Percentiles rank a stretch among this genome's conserved stretches.
Evolutionary conservation across 2,329 filamentous ascomycete species (phyloP).

Genomic region (Exophiala sp.): DNA sequence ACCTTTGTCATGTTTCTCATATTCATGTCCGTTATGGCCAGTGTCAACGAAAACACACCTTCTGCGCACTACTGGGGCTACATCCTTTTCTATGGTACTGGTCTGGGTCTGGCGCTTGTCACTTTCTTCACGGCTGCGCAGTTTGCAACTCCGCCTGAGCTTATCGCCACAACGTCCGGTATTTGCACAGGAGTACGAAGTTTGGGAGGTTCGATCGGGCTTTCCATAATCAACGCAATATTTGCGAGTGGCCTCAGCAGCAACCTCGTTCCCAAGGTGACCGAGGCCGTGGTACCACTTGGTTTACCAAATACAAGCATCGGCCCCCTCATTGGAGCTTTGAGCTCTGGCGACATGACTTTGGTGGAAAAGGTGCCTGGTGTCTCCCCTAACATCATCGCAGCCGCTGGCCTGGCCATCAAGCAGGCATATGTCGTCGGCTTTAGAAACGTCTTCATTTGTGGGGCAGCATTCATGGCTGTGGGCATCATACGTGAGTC

Average conservation of each 20-base stretch:
- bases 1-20: constrained; percentile 8
- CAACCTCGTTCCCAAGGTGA: constrained; percentile 10
- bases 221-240: constrained; percentile 14
- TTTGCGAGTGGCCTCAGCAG: constrained; percentile 1
- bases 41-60: constrained; percentile 7
- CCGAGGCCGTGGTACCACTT: constrained; percentile 6
- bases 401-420: constrained; percentile 7
- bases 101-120: constrained; percentile 8
- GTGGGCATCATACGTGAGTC: constrained; percentile 7
- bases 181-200: constrained; percentile 7
- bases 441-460: constrained; percentile 11
- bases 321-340: constrained; percentile 8
- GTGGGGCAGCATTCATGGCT: constrained; percentile 7
- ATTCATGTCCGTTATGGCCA: constrained; percentile 9
- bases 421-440: constrained; percentile 4
- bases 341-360: not conserved
- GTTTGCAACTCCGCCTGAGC: constrained; percentile 15
- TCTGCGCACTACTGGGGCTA: constrained; percentile 14
- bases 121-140: constrained; percentile 17
- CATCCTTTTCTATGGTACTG: constrained; percentile 12
- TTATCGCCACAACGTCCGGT: constrained; percentile 19
- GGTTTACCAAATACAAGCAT: constrained; percentile 2
- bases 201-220: constrained; percentile 14
- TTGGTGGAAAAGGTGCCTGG: constrained; percentile 2
- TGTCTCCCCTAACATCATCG: constrained; percentile 8